Conservation (phyloP, 495 filamentous ascomycete species). For the Aspergillus conjunctus region DNA sequence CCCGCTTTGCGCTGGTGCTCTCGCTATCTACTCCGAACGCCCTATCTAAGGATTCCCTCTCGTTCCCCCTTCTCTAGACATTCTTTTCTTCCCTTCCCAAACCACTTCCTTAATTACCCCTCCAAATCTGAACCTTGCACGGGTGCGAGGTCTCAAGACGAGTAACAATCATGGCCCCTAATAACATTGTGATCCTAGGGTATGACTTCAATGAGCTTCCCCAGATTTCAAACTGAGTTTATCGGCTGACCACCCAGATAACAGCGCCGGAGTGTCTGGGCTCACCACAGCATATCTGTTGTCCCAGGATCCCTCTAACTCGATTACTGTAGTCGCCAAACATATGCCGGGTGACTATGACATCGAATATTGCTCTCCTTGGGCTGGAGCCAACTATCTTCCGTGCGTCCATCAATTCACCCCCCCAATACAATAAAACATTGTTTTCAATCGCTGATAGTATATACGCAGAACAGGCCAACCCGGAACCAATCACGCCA, state of each 20-base stretch:
- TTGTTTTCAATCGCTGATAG: not conserved
- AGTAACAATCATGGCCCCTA: constrained; percentile 31
- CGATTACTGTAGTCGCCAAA: constrained; percentile 84
- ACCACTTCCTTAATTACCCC: not conserved
- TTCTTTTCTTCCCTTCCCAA: not conserved
- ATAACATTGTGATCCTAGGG: constrained; percentile 68
- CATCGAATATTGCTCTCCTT: constrained; percentile 92
- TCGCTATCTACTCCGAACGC: not conserved
- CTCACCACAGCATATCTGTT: constrained; percentile 89
- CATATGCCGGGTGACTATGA: constrained; percentile 99
- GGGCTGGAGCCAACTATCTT: constrained; percentile 91
- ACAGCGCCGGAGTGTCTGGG: constrained; percentile 86
- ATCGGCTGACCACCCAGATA: not conserved
- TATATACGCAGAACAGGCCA: constrained; percentile 51
- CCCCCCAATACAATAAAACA: not conserved
- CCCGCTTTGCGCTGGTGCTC: not conserved
- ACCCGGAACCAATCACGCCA: constrained; percentile 52
- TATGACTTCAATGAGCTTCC: constrained; percentile 33
- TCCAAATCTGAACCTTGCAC: no score
- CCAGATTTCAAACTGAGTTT: constrained; percentile 1
- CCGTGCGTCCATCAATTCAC: constrained; percentile 57
- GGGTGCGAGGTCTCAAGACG: not conserved
- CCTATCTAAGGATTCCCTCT: not conserved
- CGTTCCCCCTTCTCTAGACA: not conserved
- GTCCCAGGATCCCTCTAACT: constrained; percentile 65